Conservation (phyloP, 1,284 basidiomycete genomes). For the Mycena citricolor region DNA sequence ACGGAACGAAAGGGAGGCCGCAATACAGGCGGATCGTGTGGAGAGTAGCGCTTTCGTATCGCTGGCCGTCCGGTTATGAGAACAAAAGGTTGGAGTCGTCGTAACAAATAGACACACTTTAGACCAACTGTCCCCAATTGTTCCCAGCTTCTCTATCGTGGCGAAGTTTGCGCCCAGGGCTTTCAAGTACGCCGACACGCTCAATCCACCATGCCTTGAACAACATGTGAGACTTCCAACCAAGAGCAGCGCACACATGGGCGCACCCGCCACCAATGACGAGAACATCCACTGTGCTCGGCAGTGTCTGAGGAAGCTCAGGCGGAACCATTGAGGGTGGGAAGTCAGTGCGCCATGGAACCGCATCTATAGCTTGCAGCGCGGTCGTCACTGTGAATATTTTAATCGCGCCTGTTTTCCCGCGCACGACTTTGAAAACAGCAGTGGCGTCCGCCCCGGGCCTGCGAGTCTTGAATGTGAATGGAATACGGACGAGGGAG, state of each 20-base stretch:
- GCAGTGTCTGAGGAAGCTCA: constrained; percentile 3
- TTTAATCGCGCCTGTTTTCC: constrained; percentile 17
- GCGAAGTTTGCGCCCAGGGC: constrained; percentile 18
- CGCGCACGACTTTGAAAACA: constrained; percentile 20
- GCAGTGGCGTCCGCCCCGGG: constrained; percentile 15
- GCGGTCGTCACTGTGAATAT: constrained; percentile 20
- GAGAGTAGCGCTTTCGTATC: constrained; percentile 21
- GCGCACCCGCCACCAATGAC: constrained; percentile 21
- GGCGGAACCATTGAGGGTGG: background rate
- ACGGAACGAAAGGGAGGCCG: constrained; percentile 19
- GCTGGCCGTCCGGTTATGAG: too few species aligned
- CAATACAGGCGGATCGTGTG: constrained; percentile 20
- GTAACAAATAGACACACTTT: constrained; percentile 4
- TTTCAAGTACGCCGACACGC: constrained; percentile 20
- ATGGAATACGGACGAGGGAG: constrained; percentile 17
- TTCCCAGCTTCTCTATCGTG: constrained; percentile 16
- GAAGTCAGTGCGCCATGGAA: constrained; percentile 11
- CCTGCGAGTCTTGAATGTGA: constrained; percentile 10
- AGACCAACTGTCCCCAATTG: constrained; percentile 22
- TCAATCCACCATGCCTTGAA: constrained; percentile 17
- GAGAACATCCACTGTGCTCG: constrained; percentile 17
- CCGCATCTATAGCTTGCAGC: constrained; percentile 9
- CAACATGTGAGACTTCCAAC: background rate
- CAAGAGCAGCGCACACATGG: background rate
- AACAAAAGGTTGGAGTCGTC: too few species aligned